Percentiles rank a stretch among this genome's conserved stretches.
These are phyloP conservation scores for Pleurotus salmoneostramineus DNA, from an alignment of 768 basidiomycete genomes.

Conservation along the genomic window DNA sequence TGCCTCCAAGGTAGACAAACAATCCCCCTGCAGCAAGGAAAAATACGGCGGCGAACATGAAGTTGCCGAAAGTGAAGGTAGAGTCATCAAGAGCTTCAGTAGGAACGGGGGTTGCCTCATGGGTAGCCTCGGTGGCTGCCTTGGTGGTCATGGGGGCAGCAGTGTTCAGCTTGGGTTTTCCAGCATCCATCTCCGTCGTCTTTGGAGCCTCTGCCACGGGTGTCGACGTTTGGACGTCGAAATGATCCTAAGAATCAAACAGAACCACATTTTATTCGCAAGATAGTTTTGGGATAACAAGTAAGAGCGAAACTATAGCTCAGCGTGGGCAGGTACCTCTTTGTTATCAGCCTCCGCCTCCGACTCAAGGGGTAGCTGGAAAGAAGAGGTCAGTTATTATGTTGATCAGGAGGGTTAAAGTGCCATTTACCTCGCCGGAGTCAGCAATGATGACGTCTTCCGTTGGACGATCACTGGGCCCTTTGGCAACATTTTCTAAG, in stretches of 20 bases:
- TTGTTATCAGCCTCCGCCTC: constrained; percentile 63
- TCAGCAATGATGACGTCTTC: constrained; percentile 79
- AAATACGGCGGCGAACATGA: constrained; percentile 36
- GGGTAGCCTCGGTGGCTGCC: not conserved
- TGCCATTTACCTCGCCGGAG: constrained; percentile 74
- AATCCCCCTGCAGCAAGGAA: constrained; percentile 39
- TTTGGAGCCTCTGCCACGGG: constrained; percentile 10
- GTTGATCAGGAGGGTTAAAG: not conserved
- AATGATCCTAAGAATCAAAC: constrained; percentile 46
- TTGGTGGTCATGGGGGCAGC: constrained; percentile 3
- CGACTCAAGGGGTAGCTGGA: constrained; percentile 50
- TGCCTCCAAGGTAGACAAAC: constrained; percentile 51
- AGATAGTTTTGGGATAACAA: constrained; percentile 29
- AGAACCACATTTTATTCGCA: constrained; percentile 47
- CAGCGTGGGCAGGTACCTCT: constrained; percentile 91
- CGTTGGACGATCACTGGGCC: constrained; percentile 63
- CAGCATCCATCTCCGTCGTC: constrained; percentile 7
- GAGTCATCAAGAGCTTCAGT: constrained; percentile 12
- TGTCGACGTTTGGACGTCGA: constrained; percentile 2
- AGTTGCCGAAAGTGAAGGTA: constrained; percentile 20
- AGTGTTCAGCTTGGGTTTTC: not conserved
- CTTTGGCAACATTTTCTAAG: constrained; percentile 74
- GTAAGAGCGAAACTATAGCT: constrained; percentile 67
- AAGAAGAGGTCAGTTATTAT: not conserved
- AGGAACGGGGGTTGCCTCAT: not conserved